phyloP scores from a whole-genome alignment of 2,329 filamentous ascomycete species.

The Phialophora chinensis region DNA sequence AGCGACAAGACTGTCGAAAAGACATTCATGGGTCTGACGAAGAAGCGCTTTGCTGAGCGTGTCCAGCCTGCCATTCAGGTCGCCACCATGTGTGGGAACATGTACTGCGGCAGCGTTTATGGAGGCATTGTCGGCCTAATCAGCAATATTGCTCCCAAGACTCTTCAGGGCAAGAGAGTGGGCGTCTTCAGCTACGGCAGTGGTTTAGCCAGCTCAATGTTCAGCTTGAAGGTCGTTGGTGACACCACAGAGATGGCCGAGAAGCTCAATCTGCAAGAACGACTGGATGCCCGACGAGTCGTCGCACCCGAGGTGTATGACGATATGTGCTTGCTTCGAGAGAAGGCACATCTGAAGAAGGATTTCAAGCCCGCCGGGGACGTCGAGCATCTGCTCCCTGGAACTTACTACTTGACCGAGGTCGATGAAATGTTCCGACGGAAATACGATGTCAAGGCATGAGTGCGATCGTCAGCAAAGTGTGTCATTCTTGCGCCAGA shows the following conservation, averaged over 20 bases:
- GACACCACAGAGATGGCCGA: constrained; percentile 71
- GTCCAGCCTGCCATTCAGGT: constrained; percentile 76
- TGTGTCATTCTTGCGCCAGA: constrained; percentile 31
- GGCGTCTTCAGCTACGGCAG: constrained; percentile 81
- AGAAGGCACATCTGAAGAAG: constrained; percentile 84
- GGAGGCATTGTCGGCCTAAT: constrained; percentile 65
- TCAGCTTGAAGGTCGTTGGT: constrained; percentile 70
- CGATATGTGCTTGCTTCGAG: constrained; percentile 78
- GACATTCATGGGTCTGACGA: constrained; percentile 81
- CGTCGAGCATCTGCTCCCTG: constrained; percentile 67
- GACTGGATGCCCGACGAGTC: constrained; percentile 68
- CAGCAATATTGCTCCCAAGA: constrained; percentile 65
- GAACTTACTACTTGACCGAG: constrained; percentile 78
- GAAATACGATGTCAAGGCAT: constrained; percentile 77
- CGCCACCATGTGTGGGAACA: constrained; percentile 74
- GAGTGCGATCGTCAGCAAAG: constrained; percentile 41
- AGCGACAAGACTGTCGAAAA: constrained; percentile 84
- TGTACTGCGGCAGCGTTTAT: constrained; percentile 68
- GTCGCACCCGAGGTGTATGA: constrained; percentile 77
- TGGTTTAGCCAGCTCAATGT: constrained; percentile 74
- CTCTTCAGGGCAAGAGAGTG: constrained; percentile 73
- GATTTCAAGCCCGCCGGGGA: constrained; percentile 74
- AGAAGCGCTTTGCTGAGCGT: constrained; percentile 82
- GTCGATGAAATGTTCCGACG: constrained; percentile 88
- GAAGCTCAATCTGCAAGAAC: constrained; percentile 71